Evolutionary conservation across 805 yeast species (phyloP).

Genomic region (Candida ponderosae): DNA sequence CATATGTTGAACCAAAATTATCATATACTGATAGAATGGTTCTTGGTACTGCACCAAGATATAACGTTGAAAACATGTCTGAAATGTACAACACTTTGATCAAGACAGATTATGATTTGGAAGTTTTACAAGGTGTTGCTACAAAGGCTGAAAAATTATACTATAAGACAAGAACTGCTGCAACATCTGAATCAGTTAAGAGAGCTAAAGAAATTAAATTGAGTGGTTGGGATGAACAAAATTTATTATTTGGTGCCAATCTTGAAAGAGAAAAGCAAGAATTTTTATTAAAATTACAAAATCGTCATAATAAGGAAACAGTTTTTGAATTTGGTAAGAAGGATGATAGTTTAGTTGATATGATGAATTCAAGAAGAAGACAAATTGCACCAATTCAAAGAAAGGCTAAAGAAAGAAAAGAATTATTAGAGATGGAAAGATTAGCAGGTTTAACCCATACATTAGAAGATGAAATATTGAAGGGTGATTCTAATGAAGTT

Average conservation of each 20-base stretch:
- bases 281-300: constrained; percentile 63
- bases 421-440: constrained; percentile 64
- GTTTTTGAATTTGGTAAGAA: constrained; percentile 82
- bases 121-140: constrained; percentile 61
- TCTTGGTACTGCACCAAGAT: constrained; percentile 76
- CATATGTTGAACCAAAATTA: constrained; percentile 46
- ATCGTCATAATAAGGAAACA: constrained; percentile 74
- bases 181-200: constrained; percentile 79
- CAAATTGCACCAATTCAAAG: constrained; percentile 86
- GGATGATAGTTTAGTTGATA: constrained; percentile 61
- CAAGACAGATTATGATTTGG: constrained; percentile 59
- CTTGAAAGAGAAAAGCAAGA: constrained; percentile 63
- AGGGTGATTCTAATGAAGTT: constrained; percentile 39
- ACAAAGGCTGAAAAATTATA: constrained; percentile 83
- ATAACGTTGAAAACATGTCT: constrained; percentile 56
- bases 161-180: constrained; percentile 76
- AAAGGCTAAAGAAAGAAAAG: constrained; percentile 63
- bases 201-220: constrained; percentile 71
- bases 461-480: constrained; percentile 65
- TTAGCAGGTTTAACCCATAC: constrained; percentile 65
- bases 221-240: constrained; percentile 86
- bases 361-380: constrained; percentile 80
- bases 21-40: constrained; percentile 72
- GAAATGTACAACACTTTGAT: constrained; percentile 64
- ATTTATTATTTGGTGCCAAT: constrained; percentile 70